Base-by-base conservation (phyloP, 345 rosid genomes). In the Ceriops tagal region DNA sequence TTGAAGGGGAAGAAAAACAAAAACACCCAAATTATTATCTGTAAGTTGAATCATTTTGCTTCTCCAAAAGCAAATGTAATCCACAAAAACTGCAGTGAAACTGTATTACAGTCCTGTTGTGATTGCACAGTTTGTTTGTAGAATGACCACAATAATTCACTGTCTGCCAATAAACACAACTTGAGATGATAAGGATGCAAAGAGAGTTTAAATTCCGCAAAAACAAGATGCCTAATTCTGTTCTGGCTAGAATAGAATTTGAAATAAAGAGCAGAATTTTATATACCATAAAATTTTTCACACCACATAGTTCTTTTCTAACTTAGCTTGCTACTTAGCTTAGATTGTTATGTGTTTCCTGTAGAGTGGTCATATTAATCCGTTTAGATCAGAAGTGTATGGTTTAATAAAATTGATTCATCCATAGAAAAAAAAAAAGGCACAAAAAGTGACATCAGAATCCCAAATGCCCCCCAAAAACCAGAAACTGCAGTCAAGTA, bases 1-100 rank as follows among this genome's bases (percentile, higher is more conserved):
- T 61, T 68, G 28, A 59, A 37, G 18, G 53, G 74, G 63, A 66
- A 67, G 37, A 67, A 51, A 7, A 32, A 5, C 59, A 56, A 8
- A 18, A 20, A 43, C 46, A 10, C 63, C 66, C 9, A 15, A 72
- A 71, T 59, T 18, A 28, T 8, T 32, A 37, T 34, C 4, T 24
- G 11, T 46, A 32, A 46, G 56, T 49, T 31, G 55, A 59, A 20
- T n/a, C 63, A 46, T 43, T 18, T 43, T 61, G 57, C 31, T 53
- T 53, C 27, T 56, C 34, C 65, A 53, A 8, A 27, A 62, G 32
- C 46, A 60, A 21, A 6, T n/a, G 43, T 5, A 28, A 11, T 8
- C 15, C 46, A 37, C 1, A 28, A 43, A 68, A 58, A 27, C 19
- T 49, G 63, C 52, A 58, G 49, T 31, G 7, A 58, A 43, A 35